phyloP scores from a whole-genome alignment of 2,329 filamentous ascomycete species.

The Fusarium camptoceras region DNA sequence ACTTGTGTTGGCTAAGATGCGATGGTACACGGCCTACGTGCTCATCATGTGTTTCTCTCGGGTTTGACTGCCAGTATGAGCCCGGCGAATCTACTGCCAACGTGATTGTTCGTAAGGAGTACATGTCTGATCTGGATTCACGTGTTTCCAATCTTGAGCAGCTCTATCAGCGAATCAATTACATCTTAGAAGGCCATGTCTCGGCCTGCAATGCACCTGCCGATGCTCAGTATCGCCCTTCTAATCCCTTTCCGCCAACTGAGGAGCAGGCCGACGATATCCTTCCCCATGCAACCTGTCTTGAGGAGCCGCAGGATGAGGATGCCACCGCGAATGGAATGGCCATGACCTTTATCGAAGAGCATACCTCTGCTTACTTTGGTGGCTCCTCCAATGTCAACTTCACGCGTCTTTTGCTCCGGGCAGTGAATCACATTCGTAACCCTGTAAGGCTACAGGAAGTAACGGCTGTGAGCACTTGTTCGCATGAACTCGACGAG shows the following conservation, averaged over 20 bases:
- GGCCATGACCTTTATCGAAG: conserved; percentile 5
- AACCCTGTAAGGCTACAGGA: not conserved
- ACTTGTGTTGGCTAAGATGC: not conserved
- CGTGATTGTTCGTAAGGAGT: not conserved
- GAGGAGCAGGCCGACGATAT: fast-evolving
- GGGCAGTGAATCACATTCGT: too few species aligned
- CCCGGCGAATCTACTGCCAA: not conserved
- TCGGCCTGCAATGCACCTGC: not conserved
- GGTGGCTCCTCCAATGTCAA: not conserved
- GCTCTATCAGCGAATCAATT: not conserved
- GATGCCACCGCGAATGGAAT: not conserved
- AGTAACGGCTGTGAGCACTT: not conserved
- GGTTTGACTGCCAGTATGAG: not conserved
- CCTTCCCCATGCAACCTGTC: not conserved
- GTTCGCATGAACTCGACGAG: too few species aligned
- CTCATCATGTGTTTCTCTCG: not conserved
- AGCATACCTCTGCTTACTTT: not conserved
- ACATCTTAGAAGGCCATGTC: not conserved
- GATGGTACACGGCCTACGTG: not conserved
- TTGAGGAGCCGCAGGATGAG: not conserved
- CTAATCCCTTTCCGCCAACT: too few species aligned
- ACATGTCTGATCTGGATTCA: not conserved
- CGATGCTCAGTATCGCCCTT: too few species aligned
- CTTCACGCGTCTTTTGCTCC: not conserved
- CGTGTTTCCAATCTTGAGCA: not conserved